Conservation (phyloP, 73 alveolate genomes). For the Blepharisma stoltei region DNA sequence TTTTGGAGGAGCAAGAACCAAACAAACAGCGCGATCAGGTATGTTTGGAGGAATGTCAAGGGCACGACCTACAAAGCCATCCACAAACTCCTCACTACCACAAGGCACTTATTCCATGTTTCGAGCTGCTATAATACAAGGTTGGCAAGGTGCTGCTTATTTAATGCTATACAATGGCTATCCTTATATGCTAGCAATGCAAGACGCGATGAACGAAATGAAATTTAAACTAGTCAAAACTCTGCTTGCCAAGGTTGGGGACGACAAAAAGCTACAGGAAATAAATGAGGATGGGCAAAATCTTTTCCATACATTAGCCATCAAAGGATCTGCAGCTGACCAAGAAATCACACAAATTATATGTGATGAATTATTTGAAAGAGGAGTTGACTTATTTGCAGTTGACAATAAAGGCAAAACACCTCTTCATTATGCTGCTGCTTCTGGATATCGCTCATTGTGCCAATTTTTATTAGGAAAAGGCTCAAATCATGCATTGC, state of each 20-base stretch:
- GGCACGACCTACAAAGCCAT: too few species aligned
- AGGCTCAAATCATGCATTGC: neutral
- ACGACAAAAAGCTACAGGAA: constrained; percentile 42
- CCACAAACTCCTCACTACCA: neutral
- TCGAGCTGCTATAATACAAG: constrained; percentile 55
- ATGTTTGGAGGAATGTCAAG: neutral
- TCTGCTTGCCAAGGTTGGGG: constrained; percentile 49
- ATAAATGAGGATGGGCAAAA: constrained; percentile 51
- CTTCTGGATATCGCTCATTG: neutral
- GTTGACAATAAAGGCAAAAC: constrained; percentile 51
- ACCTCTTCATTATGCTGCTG: constrained; percentile 64
- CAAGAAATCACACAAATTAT: constrained; percentile 27
- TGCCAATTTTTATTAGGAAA: neutral
- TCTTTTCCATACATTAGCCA: constrained; percentile 62
- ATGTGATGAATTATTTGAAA: constrained; percentile 21
- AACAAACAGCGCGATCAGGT: neutral
- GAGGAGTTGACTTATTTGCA: constrained; percentile 55
- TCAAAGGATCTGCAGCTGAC: constrained; percentile 35
- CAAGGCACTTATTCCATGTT: constrained; percentile 36
- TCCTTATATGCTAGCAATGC: constrained; percentile 58
- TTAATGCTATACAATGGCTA: constrained; percentile 55
- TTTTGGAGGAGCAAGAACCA: neutral
- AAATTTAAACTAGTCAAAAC: constrained; percentile 62
- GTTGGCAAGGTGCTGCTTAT: constrained; percentile 69
- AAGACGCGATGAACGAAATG: constrained; percentile 68